Percentiles rank a stretch among this genome's conserved stretches.
Evolutionary conservation across 2,329 filamentous ascomycete genomes (phyloP).

Genomic region (Cadophora gregata): DNA sequence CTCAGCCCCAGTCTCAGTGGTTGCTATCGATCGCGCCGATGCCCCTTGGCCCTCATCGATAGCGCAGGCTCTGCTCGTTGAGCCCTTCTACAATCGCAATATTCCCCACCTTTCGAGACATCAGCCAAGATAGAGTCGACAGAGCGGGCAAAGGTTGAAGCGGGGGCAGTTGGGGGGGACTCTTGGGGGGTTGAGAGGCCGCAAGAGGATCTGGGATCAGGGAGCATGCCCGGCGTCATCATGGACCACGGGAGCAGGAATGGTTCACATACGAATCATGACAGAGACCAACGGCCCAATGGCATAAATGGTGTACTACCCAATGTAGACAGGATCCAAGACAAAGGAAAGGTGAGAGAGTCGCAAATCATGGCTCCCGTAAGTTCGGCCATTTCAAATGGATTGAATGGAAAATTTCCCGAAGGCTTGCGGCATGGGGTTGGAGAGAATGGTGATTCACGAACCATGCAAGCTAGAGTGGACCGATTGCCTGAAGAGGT

Average conservation of each 20-base stretch:
- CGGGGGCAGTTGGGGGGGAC: constrained; percentile 39
- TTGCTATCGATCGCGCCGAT: constrained; percentile 39
- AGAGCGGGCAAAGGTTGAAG: constrained; percentile 36
- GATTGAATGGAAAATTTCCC: constrained; percentile 38
- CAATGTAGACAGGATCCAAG: constrained; percentile 47
- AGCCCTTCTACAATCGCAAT: constrained; percentile 24
- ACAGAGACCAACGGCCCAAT: constrained; percentile 55
- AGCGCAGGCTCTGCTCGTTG: constrained; percentile 41
- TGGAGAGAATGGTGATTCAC: constrained; percentile 32
- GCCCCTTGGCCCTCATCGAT: constrained; percentile 35
- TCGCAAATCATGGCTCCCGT: constrained; percentile 40
- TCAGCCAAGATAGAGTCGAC: constrained; percentile 46
- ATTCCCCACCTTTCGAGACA: constrained; percentile 26
- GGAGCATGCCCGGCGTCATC: constrained; percentile 59
- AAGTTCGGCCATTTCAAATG: constrained; percentile 39
- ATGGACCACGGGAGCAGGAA: constrained; percentile 62
- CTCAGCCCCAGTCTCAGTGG: constrained; percentile 10
- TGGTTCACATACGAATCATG: constrained; percentile 60
- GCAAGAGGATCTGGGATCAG: constrained; percentile 33
- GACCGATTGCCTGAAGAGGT: constrained; percentile 67
- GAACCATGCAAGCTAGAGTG: constrained; percentile 50
- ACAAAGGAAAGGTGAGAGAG: constrained; percentile 41
- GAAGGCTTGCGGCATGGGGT: constrained; percentile 32
- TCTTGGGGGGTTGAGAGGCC: constrained; percentile 38
- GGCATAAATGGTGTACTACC: constrained; percentile 50